Percentiles rank a stretch among this genome's conserved stretches.
Evolutionary conservation across 1,139 yeast genomes (phyloP).

Genomic region (Eremothecium cymbalariae): DNA sequence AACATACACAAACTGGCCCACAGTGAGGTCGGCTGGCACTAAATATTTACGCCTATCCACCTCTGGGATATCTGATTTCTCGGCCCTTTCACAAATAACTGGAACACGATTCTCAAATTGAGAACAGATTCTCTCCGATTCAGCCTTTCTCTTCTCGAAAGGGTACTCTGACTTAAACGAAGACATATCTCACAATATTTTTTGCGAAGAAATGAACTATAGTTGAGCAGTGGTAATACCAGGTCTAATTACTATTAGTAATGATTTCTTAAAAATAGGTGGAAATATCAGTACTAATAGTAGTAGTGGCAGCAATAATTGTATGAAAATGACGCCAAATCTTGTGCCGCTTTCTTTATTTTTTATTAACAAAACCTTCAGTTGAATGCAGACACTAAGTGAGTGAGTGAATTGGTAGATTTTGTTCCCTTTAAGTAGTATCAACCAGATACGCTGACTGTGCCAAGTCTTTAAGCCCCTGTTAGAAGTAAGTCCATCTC

Average conservation of each 20-base stretch:
- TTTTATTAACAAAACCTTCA: no score
- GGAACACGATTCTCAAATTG: constrained; percentile 92
- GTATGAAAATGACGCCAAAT: no score
- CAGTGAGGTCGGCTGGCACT: constrained; percentile 93
- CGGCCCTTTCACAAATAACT: constrained; percentile 95
- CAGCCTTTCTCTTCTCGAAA: constrained; percentile 88
- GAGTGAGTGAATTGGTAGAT: no score
- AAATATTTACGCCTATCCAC: constrained; percentile 94
- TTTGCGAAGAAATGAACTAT: neutral
- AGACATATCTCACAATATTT: constrained; percentile 12
- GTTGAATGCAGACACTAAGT: no score
- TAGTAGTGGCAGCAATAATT: no score
- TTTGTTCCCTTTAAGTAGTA: no score
- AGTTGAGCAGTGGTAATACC: neutral
- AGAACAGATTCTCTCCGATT: constrained; percentile 82
- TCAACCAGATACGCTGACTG: no score
- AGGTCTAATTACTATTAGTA: neutral
- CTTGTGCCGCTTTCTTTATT: no score
- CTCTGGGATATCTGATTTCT: constrained; percentile 91
- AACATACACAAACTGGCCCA: constrained; percentile 96
- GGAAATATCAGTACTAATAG: no score
- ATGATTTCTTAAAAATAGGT: neutral
- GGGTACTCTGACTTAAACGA: constrained; percentile 33
- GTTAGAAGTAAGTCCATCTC: neutral
- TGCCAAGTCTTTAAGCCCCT: no score